Evolutionary conservation across 2,329 filamentous ascomycete genomes (phyloP), one percentile per base, ranked within the genome.

Genomic region (Albophoma yamanashiensis): DNA sequence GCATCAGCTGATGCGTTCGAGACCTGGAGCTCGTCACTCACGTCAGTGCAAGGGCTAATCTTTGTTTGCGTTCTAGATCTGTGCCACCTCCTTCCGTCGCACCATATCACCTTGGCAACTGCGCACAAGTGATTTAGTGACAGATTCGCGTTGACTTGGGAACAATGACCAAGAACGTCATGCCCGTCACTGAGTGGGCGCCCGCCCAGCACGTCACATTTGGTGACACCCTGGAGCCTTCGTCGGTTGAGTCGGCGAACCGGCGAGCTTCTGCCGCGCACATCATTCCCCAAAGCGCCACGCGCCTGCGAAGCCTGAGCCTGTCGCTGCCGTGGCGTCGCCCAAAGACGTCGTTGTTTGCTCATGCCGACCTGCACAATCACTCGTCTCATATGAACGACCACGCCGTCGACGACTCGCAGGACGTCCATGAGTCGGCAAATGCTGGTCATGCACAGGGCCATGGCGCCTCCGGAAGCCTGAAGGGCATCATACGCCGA

Each of bases 401-500:
- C 40, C 62, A 69, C 22, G 68, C 67, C 59, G 64, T 76, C 56
- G 73, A 75, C 60, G 70, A 74, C 42, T 61, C 65, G 3, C 65
- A 67, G 57, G 66, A 70, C 27, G 59, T 61, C 17, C 61, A 68
- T 52, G 68, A 69, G n/a, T 59, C 63, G 55, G 59, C 60, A 36
- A 59, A 62, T 20, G 64, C 61, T 22, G 63, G 64, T 50, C 62
- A 71, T 56, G 65, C 67, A 60, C 66, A 71, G 22, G 62, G 65
- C 34, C 64, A 65, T 17, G 66, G 67, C 53, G 60, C 64, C 4
- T 64, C 71, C 0, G 69, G 69, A 55, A 72, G 73, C 55, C 68
- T 85, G 60, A 82, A 78, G 67, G 77, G 79, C 56, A 81, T 79
- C 63, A 74, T 85, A 57, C 78, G 82, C 31, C 75, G 83, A 12